Evolutionary conservation across 352 stramenopile genomes (phyloP).

Genomic region (Globisporangium okanoganense): DNA sequence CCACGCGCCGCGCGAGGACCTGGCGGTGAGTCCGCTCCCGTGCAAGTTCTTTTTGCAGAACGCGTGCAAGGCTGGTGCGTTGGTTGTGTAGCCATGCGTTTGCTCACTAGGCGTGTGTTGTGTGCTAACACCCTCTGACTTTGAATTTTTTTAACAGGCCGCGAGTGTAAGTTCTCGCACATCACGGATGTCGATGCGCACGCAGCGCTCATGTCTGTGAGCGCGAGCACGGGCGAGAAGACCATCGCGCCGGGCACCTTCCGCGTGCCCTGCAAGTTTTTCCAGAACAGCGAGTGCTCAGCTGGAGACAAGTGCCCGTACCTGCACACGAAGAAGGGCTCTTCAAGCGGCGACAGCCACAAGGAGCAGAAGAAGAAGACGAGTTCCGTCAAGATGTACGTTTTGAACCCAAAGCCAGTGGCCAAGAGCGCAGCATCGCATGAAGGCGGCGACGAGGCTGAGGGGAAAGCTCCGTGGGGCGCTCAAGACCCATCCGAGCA

Average conservation of each 20-base stretch:
- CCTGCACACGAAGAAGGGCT: constrained; percentile 42
- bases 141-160: constrained; percentile 16
- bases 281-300: constrained; percentile 59
- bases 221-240: constrained; percentile 40
- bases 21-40: constrained; percentile 32
- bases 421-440: constrained; percentile 14
- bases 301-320: constrained; percentile 65
- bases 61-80: constrained; percentile 41
- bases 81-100: not conserved
- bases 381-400: constrained; percentile 29
- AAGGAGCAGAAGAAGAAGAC: constrained; percentile 15
- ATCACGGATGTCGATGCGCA: constrained; percentile 19
- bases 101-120: not conserved
- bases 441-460: constrained; percentile 20
- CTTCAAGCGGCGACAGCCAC: constrained; percentile 9
- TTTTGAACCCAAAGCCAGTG: constrained; percentile 25
- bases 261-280: constrained; percentile 65
- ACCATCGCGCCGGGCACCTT: constrained; percentile 39
- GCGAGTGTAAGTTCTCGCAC: constrained; percentile 69
- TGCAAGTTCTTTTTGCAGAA: constrained; percentile 78
- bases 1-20: constrained; percentile 38
- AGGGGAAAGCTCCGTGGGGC: constrained; percentile 25
- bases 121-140: not conserved
- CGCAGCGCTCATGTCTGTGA: constrained; percentile 24
- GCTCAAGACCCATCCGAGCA: constrained; percentile 19